Evolutionary conservation across 495 filamentous ascomycete genomes (phyloP).

Genomic region (Aspergillus hancockii): DNA sequence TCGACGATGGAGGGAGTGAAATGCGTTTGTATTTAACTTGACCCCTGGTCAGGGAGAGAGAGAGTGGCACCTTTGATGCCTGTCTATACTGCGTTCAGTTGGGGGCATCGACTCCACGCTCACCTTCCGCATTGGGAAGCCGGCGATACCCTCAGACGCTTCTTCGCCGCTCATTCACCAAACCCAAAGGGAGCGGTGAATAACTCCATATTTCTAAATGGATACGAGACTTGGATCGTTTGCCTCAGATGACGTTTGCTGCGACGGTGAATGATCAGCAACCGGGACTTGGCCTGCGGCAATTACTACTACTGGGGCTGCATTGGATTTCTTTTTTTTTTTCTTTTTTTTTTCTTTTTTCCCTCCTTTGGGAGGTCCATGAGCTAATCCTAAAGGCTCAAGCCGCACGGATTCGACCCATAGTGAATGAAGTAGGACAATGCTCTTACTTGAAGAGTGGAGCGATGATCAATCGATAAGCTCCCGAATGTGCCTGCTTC

Average conservation of each 20-base stretch:
- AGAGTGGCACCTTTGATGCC: too few relatives aligned
- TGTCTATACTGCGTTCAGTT: constrained; percentile 5
- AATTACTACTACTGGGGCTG: not conserved
- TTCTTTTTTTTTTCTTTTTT: too few relatives aligned
- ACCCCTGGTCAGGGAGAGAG: not conserved
- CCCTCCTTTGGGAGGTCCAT: not conserved
- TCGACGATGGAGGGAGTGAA: not conserved
- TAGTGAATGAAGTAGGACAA: not conserved
- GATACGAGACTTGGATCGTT: too few relatives aligned
- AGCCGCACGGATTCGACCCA: not conserved
- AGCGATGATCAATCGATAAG: constrained; percentile 1
- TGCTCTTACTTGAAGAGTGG: not conserved
- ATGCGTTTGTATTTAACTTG: not conserved
- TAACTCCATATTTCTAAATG: not conserved
- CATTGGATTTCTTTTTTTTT: too few relatives aligned
- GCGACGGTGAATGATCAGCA: not conserved
- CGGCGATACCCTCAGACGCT: too few relatives aligned
- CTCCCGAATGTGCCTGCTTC: not conserved
- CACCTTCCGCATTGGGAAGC: not conserved
- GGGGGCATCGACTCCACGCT: not conserved
- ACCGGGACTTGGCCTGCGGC: not conserved
- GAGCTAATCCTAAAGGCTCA: not conserved
- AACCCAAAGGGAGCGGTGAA: not conserved
- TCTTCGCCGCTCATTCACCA: too few relatives aligned
- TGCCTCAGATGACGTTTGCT: not conserved